A percentile compares a stretch with the other conserved stretches of the same genome.
phyloP scores from a whole-genome alignment of 768 basidiomycete genomes.

The Ephemerocybe angulata region DNA sequence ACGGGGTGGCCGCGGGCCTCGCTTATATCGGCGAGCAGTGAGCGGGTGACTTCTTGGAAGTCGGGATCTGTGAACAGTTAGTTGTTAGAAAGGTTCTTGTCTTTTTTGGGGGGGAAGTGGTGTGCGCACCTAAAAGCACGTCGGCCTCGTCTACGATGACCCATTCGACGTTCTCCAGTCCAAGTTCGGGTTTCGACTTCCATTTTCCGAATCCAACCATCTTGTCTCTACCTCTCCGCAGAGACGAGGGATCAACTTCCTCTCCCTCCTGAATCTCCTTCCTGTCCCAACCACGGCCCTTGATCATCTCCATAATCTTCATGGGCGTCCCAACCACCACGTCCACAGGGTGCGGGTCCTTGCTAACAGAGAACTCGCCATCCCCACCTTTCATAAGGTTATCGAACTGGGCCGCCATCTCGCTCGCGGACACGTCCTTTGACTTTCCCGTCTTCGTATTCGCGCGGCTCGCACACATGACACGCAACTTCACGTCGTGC shows the following conservation, averaged over 20 bases:
- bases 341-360: constrained; percentile 38
- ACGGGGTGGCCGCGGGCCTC: constrained; percentile 53
- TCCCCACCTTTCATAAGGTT: constrained; percentile 6
- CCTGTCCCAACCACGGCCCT: constrained; percentile 53
- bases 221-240: constrained; percentile 23
- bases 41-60: constrained; percentile 70
- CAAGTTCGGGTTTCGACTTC: constrained; percentile 51
- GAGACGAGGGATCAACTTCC: constrained; percentile 11
- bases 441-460: constrained; percentile 38
- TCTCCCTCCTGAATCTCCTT: constrained; percentile 18
- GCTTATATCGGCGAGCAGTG: constrained; percentile 67
- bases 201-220: constrained; percentile 36
- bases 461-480: constrained; percentile 63
- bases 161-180: constrained; percentile 76
- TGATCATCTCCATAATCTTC: constrained; percentile 60
- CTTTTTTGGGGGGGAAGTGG: background rate
- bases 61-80: constrained; percentile 57
- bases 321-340: constrained; percentile 65
- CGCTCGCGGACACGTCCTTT: constrained; percentile 40
- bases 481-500: constrained; percentile 74
- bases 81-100: background rate
- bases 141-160: constrained; percentile 91
- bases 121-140: constrained; percentile 72
- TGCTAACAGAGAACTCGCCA: constrained; percentile 15
- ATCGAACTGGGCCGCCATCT: constrained; percentile 42